Evolutionary conservation across 2,329 filamentous ascomycete genomes (phyloP).

Genomic region (Coniochaeta hoffmannii): DNA sequence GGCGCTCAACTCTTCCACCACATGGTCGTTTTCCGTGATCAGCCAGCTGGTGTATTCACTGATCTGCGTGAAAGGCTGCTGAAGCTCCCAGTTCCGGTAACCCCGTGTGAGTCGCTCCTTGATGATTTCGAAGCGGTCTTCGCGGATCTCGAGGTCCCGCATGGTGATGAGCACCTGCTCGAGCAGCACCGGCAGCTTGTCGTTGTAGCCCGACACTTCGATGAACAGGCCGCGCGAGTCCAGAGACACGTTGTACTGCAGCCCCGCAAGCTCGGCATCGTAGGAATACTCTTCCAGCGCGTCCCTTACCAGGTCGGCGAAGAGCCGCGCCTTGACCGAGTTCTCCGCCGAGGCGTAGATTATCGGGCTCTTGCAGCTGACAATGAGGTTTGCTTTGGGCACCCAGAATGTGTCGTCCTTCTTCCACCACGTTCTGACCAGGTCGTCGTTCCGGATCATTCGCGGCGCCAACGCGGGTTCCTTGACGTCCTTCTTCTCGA

Average conservation of each 20-base stretch:
- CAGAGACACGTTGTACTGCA: constrained; percentile 72
- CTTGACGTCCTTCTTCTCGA: constrained; percentile 86
- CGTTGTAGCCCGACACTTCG: constrained; percentile 84
- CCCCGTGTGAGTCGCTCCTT: constrained; percentile 74
- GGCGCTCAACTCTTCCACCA: constrained; percentile 70
- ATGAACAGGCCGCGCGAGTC: constrained; percentile 69
- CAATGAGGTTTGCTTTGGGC: constrained; percentile 80
- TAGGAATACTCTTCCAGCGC: constrained; percentile 90
- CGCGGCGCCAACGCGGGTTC: constrained; percentile 67
- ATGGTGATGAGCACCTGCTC: constrained; percentile 83
- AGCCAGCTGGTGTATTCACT: constrained; percentile 77
- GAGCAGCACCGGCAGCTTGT: constrained; percentile 84
- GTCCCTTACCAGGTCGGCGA: constrained; percentile 80
- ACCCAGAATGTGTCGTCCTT: constrained; percentile 99
- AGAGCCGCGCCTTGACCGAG: constrained; percentile 69
- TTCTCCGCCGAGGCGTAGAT: constrained; percentile 74
- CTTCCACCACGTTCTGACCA: constrained; percentile 88
- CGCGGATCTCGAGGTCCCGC: constrained; percentile 73
- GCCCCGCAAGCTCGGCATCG: constrained; percentile 84
- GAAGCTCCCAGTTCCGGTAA: constrained; percentile 80
- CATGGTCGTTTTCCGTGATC: constrained; percentile 62
- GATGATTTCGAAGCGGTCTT: constrained; percentile 86
- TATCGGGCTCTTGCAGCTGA: constrained; percentile 72
- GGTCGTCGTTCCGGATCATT: constrained; percentile 76
- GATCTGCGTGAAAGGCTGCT: constrained; percentile 85